phyloP scores from a whole-genome alignment of 768 basidiomycete species.

The Porphyrellus cyaneotinctus region DNA sequence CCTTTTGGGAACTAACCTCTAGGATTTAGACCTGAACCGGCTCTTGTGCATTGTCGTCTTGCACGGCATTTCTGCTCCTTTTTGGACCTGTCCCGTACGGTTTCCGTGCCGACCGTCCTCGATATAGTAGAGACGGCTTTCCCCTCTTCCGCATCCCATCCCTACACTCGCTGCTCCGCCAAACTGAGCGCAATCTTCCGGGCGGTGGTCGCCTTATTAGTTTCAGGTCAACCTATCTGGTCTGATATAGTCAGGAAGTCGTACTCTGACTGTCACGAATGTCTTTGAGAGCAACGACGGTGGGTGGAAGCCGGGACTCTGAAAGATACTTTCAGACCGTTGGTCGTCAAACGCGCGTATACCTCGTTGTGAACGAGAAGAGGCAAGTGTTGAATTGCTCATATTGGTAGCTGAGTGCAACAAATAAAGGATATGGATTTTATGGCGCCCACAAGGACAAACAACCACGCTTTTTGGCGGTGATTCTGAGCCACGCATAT shows the following conservation, averaged over 20 bases:
- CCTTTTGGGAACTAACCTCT: not conserved
- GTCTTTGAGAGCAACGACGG: not conserved
- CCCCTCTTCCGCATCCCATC: not conserved
- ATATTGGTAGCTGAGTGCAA: constrained; percentile 9
- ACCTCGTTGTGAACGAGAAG: not conserved
- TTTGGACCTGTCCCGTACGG: not conserved
- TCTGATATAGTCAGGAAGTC: not conserved
- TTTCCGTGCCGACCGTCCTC: not conserved
- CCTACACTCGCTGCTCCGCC: not conserved
- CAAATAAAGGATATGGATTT: constrained; percentile 28
- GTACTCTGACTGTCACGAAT: not conserved
- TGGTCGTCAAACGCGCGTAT: not conserved
- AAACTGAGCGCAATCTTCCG: not conserved
- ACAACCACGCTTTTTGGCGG: constrained; percentile 39
- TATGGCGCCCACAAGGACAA: constrained; percentile 44
- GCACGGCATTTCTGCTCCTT: not conserved
- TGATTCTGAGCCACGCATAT: constrained; percentile 25
- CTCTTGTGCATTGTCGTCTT: constrained; percentile 6
- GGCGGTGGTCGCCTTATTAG: not conserved
- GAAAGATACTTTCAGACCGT: not conserved
- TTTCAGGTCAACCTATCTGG: constrained; percentile 1
- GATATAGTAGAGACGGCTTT: constrained; percentile 4
- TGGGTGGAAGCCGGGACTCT: not conserved
- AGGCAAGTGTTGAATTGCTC: not conserved
- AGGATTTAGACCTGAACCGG: not conserved